Conservation (phyloP, 78 protist genomes). For the Neovahlkampfia damariscottae region DNA sequence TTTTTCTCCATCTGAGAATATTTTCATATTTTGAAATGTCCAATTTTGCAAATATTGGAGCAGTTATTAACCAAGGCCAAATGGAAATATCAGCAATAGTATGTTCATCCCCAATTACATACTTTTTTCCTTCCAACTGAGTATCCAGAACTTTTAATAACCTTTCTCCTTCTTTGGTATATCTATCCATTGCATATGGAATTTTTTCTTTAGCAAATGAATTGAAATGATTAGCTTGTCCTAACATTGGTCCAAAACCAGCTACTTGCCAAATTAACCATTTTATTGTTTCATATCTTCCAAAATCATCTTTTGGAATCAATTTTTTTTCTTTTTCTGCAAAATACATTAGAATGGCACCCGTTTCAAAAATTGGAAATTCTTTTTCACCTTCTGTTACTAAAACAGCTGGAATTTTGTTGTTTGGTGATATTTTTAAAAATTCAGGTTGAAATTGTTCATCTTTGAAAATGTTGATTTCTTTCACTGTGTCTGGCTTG, state of each 20-base stretch:
- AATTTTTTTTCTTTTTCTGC: conserved; percentile 47
- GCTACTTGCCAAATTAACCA: conserved; percentile 66
- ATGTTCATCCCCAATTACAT: conserved; percentile 54
- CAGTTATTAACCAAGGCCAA: conserved; percentile 35
- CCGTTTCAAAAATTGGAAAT: conserved; percentile 53
- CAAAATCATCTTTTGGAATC: conserved; percentile 32
- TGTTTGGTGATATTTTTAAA: conserved; percentile 47
- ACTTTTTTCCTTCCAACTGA: conserved; percentile 30
- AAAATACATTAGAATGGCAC: conserved; percentile 55
- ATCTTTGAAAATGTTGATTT: conserved; percentile 28
- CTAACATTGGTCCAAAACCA: conserved; percentile 41
- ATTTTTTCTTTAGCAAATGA: conserved; percentile 45
- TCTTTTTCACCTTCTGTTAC: conserved; percentile 28
- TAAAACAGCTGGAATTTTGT: conserved; percentile 56
- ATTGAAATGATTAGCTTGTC: conserved; percentile 55
- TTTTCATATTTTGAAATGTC: background rate
- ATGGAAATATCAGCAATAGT: conserved; percentile 66
- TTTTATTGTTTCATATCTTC: conserved; percentile 25
- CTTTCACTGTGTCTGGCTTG: too few species aligned
- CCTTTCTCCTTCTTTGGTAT: conserved; percentile 50
- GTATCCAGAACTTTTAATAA: conserved; percentile 52
- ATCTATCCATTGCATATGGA: conserved; percentile 47
- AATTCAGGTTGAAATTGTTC: conserved; percentile 56
- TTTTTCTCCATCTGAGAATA: background rate
- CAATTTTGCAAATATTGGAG: background rate